Evolutionary conservation across 75 land plant species (phyloP).

Genomic region (Cryptomeria japonica): DNA sequence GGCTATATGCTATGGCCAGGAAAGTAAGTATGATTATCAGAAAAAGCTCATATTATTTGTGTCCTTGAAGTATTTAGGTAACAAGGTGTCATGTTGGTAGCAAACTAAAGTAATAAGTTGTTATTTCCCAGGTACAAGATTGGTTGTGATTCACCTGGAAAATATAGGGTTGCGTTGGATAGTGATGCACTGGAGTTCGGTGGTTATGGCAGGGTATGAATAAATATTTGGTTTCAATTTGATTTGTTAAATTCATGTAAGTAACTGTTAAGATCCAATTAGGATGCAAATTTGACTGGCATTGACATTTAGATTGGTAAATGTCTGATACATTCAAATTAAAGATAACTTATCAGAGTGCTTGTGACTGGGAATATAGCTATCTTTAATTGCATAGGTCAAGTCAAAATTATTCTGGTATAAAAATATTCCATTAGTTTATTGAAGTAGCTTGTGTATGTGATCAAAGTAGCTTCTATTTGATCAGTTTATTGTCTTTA

Average conservation of each 20-base stretch:
- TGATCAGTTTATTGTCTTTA: too few species aligned
- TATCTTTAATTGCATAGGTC: neutral
- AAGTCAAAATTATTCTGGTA: neutral
- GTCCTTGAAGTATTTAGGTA: neutral
- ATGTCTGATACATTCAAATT: neutral
- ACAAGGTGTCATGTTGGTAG: too few species aligned
- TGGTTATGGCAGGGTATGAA: conserved; percentile 86
- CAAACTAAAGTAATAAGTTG: neutral
- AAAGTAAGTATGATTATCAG: neutral
- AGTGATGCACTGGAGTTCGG: conserved; percentile 96
- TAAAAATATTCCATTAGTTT: neutral
- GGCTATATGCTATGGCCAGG: neutral
- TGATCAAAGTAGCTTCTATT: too few species aligned
- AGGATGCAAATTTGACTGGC: neutral
- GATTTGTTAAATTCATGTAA: neutral
- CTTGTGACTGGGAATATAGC: neutral
- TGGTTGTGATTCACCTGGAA: conserved; percentile 96
- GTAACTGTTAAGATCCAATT: neutral
- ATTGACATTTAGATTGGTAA: neutral
- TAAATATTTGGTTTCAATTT: neutral
- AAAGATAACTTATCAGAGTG: neutral
- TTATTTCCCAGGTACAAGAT: conserved; percentile 74
- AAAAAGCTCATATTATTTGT: neutral
- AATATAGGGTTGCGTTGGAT: conserved; percentile 86
- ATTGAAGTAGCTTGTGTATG: too few species aligned